Conservation (phyloP, 1,139 yeast genomes). For the Protomyces macrosporus region DNA sequence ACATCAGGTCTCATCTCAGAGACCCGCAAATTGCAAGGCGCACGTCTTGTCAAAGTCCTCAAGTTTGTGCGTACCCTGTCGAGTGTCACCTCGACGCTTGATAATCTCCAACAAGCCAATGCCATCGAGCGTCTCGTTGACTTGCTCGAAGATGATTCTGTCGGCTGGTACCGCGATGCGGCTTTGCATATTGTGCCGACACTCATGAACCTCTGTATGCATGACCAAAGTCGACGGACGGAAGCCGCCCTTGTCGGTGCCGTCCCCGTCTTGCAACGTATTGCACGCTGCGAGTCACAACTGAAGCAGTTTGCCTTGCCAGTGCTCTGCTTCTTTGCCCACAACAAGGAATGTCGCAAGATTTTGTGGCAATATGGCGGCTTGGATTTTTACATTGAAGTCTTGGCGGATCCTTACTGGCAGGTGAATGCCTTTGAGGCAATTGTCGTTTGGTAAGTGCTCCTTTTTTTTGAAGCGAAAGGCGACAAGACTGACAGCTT, state of each 20-base stretch:
- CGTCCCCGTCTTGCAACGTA: constrained; percentile 48
- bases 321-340: constrained; percentile 56
- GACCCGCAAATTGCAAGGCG: constrained; percentile 22
- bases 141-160: constrained; percentile 25
- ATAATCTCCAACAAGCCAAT: constrained; percentile 36
- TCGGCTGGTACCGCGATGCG: constrained; percentile 31
- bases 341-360: constrained; percentile 44
- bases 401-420: constrained; percentile 61
- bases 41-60: constrained; percentile 34
- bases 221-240: constrained; percentile 50
- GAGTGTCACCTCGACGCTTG: constrained; percentile 34
- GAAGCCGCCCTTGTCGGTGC: constrained; percentile 54
- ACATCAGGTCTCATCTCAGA: constrained; percentile 27
- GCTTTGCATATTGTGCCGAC: constrained; percentile 39
- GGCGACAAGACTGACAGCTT: not conserved
- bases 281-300: constrained; percentile 48
- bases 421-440: constrained; percentile 65
- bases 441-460: constrained; percentile 39
- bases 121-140: constrained; percentile 37
- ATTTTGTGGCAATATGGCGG: constrained; percentile 44
- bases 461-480: not conserved
- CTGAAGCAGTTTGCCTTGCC: constrained; percentile 61
- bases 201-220: constrained; percentile 51
- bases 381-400: constrained; percentile 46
- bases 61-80: constrained; percentile 39